phyloP scores from a whole-genome alignment of 176 grass and related monocot genomes.

The Musa troglodytarum region DNA sequence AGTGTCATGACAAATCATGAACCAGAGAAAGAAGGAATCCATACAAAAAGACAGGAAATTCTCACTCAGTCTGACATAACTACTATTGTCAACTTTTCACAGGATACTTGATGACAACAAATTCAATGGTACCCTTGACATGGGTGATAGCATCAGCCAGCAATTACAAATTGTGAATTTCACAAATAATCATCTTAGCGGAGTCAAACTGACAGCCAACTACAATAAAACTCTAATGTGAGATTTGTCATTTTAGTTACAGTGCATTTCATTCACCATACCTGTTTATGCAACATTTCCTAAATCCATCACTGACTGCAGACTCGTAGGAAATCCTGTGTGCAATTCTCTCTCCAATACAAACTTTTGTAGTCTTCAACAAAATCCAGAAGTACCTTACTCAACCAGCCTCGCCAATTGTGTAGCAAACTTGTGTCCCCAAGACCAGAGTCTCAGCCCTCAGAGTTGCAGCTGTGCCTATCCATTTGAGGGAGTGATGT shows the following conservation, averaged over 20 bases:
- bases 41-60: background rate
- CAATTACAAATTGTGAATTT: slow-evolving; percentile 71
- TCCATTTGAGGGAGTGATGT: slow-evolving; percentile 40
- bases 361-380: slow-evolving; percentile 41
- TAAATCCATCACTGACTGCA: slow-evolving; percentile 13
- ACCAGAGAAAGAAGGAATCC: background rate
- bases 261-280: background rate
- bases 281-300: background rate
- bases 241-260: slow-evolving; percentile 12
- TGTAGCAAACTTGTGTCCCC: slow-evolving; percentile 26
- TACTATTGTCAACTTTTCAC: slow-evolving; percentile 1
- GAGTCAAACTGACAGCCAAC: slow-evolving; percentile 12
- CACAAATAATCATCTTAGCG: slow-evolving; percentile 56
- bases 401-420: slow-evolving; percentile 63
- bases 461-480: slow-evolving; percentile 53
- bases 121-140: slow-evolving; percentile 69
- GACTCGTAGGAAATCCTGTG: slow-evolving; percentile 76
- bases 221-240: slow-evolving; percentile 72
- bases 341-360: slow-evolving; percentile 31
- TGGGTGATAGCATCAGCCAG: slow-evolving; percentile 51
- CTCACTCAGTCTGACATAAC: background rate
- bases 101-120: slow-evolving; percentile 70
- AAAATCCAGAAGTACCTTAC: slow-evolving; percentile 30
- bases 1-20: slow-evolving; percentile 12
- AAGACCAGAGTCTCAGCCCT: slow-evolving; percentile 55